phyloP scores from a whole-genome alignment of 257 asterid species.

The Salvia hispanica region DNA sequence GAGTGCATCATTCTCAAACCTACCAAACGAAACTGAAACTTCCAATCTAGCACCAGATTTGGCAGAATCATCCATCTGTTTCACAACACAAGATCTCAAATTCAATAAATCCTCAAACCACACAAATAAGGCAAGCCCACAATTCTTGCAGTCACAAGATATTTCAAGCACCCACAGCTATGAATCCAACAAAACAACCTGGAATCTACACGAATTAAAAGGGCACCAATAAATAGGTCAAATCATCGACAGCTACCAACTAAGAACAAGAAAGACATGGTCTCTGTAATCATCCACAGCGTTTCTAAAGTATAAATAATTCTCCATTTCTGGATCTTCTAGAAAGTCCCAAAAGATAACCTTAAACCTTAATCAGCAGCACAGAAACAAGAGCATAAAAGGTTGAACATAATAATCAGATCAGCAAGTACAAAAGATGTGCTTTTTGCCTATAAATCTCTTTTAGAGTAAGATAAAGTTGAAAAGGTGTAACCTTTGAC shows the following conservation, averaged over 20 bases:
- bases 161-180: constrained; percentile 6
- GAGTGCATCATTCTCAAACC: constrained; percentile 79
- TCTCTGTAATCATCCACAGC: constrained; percentile 42
- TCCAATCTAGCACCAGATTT: constrained; percentile 59
- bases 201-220: constrained; percentile 24
- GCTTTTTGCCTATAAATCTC: constrained; percentile 39
- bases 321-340: constrained; percentile 43
- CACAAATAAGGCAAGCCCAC: background rate
- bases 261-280: constrained; percentile 50
- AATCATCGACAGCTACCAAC: constrained; percentile 42
- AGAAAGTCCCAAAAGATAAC: constrained; percentile 42
- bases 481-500: constrained; percentile 51
- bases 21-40: constrained; percentile 89
- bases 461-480: constrained; percentile 34
- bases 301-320: constrained; percentile 32
- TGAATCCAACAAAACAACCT: constrained; percentile 17
- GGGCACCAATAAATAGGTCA: constrained; percentile 29
- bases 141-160: constrained; percentile 27
- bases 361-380: constrained; percentile 41
- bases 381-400: constrained; percentile 31
- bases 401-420: constrained; percentile 39
- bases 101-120: constrained; percentile 19
- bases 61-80: constrained; percentile 76
- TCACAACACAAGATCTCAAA: constrained; percentile 38
- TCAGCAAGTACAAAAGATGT: constrained; percentile 43